Base-by-base conservation (phyloP, 345 rosid genomes). In the Populus ilicifolia region DNA sequence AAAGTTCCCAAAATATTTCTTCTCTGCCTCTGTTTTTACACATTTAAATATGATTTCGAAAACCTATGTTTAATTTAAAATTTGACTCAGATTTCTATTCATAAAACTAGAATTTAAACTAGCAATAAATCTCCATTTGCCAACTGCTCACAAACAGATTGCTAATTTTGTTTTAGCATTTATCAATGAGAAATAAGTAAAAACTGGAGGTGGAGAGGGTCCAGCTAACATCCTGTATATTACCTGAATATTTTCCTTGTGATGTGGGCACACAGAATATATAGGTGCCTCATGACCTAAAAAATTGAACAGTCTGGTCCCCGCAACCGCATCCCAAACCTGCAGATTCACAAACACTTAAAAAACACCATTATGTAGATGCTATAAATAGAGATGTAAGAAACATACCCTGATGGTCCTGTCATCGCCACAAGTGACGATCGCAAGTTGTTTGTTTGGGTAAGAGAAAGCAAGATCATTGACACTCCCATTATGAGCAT, bases 201-300 rank as follows among this genome's bases (percentile, higher is more conserved):
- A 16, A 65, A 23, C 33, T 14, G 43, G 30, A 5, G 43, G 27
- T 50, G 43, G 12, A 12, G 70, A 29, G 62, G n/a, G 23, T 29
- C 20, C 36, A 73, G 21, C 48, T 77, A 30, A 27, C 77, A 75
- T 61, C 63, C n/a, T 63, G 66, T 78, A 11, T 8, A 54, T 80
- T 89, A 94, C 98, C 95, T 90, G 93, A 79, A 90, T 89, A 83
- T 80, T 90, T 80, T 88, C 97, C 85, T 89, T 94, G 82, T 88
- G 88, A 80, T 94, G 98, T 77, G 98, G 97, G 66, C 95, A 90
- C 62, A 94, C 81, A 66, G 94, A 94, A 80, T 84, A 89, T 13
- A 94, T 94, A 82, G 98, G 91, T 74, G 98, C 90, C 81, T 94
- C 97, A 85, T 94, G 97, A 80, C 97, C 97, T 85, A 87, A 89